Evolutionary conservation across 169 alveolate species (phyloP).

Genomic region (Plasmodium berghei): DNA sequence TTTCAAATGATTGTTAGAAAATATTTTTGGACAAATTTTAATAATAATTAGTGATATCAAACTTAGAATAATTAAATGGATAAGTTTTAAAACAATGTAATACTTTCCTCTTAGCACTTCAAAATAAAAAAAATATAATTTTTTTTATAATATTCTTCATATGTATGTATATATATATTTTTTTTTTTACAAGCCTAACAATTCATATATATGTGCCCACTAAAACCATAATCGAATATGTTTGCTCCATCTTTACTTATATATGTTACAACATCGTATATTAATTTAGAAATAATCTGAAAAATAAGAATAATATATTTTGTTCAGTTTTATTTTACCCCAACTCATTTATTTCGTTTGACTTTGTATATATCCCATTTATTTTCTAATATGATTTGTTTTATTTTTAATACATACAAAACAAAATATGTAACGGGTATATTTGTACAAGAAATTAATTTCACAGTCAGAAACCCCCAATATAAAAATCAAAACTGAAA

Average conservation of each 20-base stretch:
- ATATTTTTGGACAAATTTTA: constrained; percentile 28
- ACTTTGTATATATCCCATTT: too few relatives aligned
- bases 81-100: constrained; percentile 29
- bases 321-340: not conserved
- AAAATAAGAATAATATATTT: not conserved
- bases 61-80: constrained; percentile 40
- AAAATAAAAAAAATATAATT: not conserved
- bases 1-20: constrained; percentile 18
- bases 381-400: not conserved
- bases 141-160: not conserved
- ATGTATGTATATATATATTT: not conserved
- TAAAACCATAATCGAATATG: constrained; percentile 51
- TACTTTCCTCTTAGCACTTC: constrained; percentile 43
- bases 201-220: constrained; percentile 52
- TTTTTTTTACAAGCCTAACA: constrained; percentile 15
- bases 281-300: constrained; percentile 29
- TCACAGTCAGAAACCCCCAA: constrained; percentile 41
- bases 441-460: constrained; percentile 21
- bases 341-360: too few relatives aligned
- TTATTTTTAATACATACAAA: constrained; percentile 19
- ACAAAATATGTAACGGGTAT: constrained; percentile 33
- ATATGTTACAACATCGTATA: constrained; percentile 45
- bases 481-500: constrained; percentile 30
- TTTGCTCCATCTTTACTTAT: constrained; percentile 31
- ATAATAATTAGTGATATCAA: constrained; percentile 13